Evolutionary conservation across 352 stramenopile species (phyloP), one percentile per base, ranked within the genome.

Genomic region (Thraustochytrium aureum): DNA sequence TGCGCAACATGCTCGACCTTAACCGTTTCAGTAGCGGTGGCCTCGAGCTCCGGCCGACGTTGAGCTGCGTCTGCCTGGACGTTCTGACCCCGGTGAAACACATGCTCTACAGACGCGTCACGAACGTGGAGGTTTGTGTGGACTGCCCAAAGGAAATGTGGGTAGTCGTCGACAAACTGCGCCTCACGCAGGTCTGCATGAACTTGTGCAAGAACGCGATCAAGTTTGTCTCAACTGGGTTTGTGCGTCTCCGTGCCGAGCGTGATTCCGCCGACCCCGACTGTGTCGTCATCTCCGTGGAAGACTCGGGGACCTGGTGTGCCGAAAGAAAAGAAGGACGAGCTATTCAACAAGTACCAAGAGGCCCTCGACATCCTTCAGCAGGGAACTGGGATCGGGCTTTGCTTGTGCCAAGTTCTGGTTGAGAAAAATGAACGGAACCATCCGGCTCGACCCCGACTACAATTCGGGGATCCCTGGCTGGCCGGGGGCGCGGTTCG

Each of bases 301-400:
- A 87, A 69, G 86, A 89, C 74, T 87, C 85, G 10, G 86, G 86
- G 4, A n/a, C 84, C 85, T 7, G 86, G 86, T 6, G 85, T 89
- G 20, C 74, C 86, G 5, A 33, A 33, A 41, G 76, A 75, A 39
- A 86, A 87, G 47, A 75, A 64, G 10, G 22, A 81, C 6, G 26
- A 79, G 4, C 41, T 89, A 0, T 89, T 89, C 74, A 41, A 42
- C 62, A 87, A 87, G 56, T 79, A 79, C 50, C 86, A 89, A 83
- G 85, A 89, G 56, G 86, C 83, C 50, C 66, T 88, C 5, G 86
- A 89, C 54, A 72, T 39, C 10, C 67, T 88, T 30, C 83, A 84
- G 43, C 86, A 89, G 69, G 86, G 86, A 2, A 87, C 85, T 12
- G 86, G 86, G n/a, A 84, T 87, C 37, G 84, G 84, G 17, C 56